A percentile compares a stretch with the other conserved stretches of the same genome.
These are phyloP conservation scores for Candida golubevii DNA, from an alignment of 805 yeast species.

Conservation along the genomic window DNA sequence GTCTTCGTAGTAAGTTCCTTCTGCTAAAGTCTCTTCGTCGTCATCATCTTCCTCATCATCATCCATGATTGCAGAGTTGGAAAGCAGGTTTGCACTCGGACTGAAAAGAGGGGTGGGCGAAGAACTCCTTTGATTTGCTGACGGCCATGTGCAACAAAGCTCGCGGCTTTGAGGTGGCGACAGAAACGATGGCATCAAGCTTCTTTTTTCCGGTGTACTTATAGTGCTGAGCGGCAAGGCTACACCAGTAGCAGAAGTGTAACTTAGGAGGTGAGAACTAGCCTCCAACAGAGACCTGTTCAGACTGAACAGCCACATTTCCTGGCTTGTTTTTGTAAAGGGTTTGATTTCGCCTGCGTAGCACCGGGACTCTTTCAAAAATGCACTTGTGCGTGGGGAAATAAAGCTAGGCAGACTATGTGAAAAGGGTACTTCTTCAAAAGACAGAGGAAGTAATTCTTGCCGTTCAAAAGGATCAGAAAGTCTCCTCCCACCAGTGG, in stretches of 20 bases:
- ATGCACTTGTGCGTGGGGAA: conserved; percentile 5
- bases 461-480: no score
- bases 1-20: conserved; percentile 55
- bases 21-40: conserved; percentile 19
- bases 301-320: background rate
- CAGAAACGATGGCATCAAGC: no score
- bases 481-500: no score
- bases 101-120: conserved; percentile 7
- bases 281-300: background rate
- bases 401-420: conserved; percentile 2
- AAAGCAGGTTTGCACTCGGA: background rate
- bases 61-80: conserved; percentile 22
- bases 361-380: conserved; percentile 2
- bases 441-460: no score
- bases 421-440: background rate
- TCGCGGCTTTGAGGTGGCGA: no score
- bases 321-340: background rate
- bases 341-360: background rate
- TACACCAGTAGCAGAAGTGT: no score
- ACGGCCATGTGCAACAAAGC: no score
- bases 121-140: background rate
- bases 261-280: no score
- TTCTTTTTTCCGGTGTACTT: no score
- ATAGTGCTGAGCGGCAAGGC: no score
- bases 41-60: conserved; percentile 21